Evolutionary conservation across 805 yeast species (phyloP), one percentile per base, ranked within the genome.

Genomic region (Candida boleticola): DNA sequence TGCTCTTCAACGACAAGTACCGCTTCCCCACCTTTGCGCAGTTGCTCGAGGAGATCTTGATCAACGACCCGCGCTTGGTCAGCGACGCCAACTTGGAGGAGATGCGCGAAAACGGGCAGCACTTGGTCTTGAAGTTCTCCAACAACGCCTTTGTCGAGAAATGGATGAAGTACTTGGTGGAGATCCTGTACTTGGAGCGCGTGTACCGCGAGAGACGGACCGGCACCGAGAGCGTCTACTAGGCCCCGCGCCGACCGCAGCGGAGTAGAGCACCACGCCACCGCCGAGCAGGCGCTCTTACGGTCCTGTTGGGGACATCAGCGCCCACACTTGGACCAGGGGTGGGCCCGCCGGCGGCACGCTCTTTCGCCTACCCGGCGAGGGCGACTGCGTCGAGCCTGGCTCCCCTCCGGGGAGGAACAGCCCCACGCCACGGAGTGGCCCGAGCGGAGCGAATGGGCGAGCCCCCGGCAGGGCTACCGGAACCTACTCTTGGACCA

Each of bases 61-160:
- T 70, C 9, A 58, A 74, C 23, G 45, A 63, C 5, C 57, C 59
- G 3, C 51, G 54, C 2, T 40, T 57, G 20, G 41, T 55, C 2
- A n/a, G 50, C 1, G 65, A 64, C 1, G 50, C 50, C 0, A 73
- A 68, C 17, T 66, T 74, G 41, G 44, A 52, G 1, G 51, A 47
- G 3, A 75, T 77, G 51, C 68, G 85, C 14, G 45, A 55, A 9
- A 58, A 77, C 30, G 89, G 77, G 5, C 50, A 55, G 35, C 54
- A 61, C n/a, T 58, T 74, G 44, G 79, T 61, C 23, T 68, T 73
- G 39, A 74, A 77, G 55, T 87, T 88, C 54, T 79, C 88, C 4
- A 86, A 85, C 55, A 63, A 61, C 16, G 68, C 63, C 20, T 87
- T 87, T 54, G 76, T 70, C 29, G 49, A 47, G 5, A 61, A 64